Evolutionary conservation across 2,329 filamentous ascomycete genomes (phyloP).

Genomic region (Colletotrichum higginsianum): DNA sequence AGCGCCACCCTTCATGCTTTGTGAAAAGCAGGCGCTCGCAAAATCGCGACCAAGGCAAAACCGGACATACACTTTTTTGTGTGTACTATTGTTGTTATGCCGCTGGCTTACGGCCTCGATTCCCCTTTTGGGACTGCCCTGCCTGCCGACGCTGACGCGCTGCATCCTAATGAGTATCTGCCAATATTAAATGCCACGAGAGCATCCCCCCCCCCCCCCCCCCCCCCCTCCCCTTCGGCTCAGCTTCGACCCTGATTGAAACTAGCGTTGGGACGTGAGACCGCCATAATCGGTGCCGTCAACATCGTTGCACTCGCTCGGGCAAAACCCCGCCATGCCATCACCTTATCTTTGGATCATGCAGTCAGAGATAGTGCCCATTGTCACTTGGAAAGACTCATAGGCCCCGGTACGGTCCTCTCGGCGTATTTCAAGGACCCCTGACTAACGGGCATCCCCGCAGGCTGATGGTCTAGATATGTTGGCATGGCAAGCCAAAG

Average conservation of each 20-base stretch:
- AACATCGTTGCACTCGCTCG: background rate
- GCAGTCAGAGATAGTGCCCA: background rate
- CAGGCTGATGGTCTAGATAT: background rate
- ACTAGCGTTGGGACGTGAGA: constrained; percentile 17
- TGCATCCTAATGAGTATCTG: background rate
- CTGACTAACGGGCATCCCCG: constrained; percentile 11
- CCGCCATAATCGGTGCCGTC: background rate
- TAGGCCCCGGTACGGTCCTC: too few relatives aligned
- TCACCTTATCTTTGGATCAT: background rate
- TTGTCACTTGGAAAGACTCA: background rate
- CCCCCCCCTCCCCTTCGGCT: background rate
- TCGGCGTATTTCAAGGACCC: background rate
- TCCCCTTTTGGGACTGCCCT: background rate
- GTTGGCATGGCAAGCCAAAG: background rate
- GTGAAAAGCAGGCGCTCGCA: constrained; percentile 4
- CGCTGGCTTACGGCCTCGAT: background rate
- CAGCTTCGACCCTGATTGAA: background rate
- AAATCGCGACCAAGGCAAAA: background rate
- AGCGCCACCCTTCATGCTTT: constrained; percentile 21
- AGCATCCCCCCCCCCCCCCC: background rate
- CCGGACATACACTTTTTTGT: background rate
- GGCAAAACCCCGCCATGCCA: background rate
- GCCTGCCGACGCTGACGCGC: background rate
- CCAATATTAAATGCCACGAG: background rate
- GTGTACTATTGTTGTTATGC: background rate